Percentiles rank a stretch among this genome's conserved stretches.
Evolutionary conservation across 148 eudicot species (phyloP).

Genomic region (Tetragonia tetragonoides): DNA sequence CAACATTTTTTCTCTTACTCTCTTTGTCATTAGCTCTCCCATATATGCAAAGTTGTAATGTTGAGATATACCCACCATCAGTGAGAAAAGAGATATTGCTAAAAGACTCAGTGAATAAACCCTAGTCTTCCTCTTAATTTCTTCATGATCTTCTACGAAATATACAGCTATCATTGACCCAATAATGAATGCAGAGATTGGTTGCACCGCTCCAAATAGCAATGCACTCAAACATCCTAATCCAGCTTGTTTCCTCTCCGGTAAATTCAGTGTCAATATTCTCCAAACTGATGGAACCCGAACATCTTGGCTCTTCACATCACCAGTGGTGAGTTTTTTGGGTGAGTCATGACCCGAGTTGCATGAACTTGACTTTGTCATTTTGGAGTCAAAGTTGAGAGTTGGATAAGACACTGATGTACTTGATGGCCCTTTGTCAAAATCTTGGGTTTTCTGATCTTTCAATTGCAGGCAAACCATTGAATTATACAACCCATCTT

Average conservation of each 20-base stretch:
- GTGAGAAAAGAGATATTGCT: slow-evolving; percentile 59
- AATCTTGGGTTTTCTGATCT: slow-evolving; percentile 13
- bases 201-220: slow-evolving; percentile 74
- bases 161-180: slow-evolving; percentile 74
- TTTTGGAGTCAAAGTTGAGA: background rate
- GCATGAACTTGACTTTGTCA: slow-evolving; percentile 47
- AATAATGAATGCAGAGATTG: slow-evolving; percentile 59
- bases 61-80: slow-evolving; percentile 47
- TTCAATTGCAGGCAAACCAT: slow-evolving; percentile 44
- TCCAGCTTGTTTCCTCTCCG: slow-evolving; percentile 69
- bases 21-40: slow-evolving; percentile 83
- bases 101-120: slow-evolving; percentile 51
- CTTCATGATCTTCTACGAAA: slow-evolving; percentile 46
- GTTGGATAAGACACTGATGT: slow-evolving; percentile 6
- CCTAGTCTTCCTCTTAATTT: slow-evolving; percentile 53
- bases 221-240: slow-evolving; percentile 55
- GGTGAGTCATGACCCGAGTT: slow-evolving; percentile 27
- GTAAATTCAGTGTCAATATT: slow-evolving; percentile 54
- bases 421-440: background rate
- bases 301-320: background rate
- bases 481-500: slow-evolving; percentile 42
- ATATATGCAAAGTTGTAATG: slow-evolving; percentile 78
- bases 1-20: slow-evolving; percentile 71
- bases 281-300: slow-evolving; percentile 58
- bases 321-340: background rate